Conservation (phyloP, 345 rosid genomes). For the Lenwebbia sp. region DNA sequence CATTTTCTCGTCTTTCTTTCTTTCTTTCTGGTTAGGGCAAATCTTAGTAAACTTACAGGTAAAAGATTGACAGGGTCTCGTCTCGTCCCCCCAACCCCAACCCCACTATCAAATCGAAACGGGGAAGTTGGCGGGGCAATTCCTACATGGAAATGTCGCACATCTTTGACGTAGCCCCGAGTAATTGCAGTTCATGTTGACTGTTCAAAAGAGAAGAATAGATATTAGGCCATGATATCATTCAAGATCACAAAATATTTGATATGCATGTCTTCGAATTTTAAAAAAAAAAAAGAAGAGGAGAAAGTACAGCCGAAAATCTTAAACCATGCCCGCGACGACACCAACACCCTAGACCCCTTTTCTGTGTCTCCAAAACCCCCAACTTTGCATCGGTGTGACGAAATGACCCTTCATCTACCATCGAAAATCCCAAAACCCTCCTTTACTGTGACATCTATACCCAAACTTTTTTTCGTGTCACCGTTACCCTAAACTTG, state of each 20-base stretch:
- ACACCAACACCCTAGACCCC: too few species aligned
- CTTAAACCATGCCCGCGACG: too few species aligned
- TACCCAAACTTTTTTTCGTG: neutral
- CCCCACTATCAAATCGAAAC: neutral
- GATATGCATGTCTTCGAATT: neutral
- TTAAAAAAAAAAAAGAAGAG: too few species aligned
- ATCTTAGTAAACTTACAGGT: neutral
- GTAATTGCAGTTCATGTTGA: neutral
- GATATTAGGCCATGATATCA: neutral
- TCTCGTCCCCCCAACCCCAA: neutral
- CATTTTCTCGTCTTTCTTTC: neutral
- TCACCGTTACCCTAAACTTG: fast-evolving
- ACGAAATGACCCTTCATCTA: neutral
- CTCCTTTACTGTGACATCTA: neutral
- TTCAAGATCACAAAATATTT: neutral
- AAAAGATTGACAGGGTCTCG: neutral
- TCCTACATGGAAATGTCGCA: neutral
- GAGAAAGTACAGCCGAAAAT: too few species aligned
- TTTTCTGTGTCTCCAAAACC: neutral
- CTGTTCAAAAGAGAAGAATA: too few species aligned
- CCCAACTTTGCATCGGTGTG: neutral
- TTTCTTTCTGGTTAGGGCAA: neutral
- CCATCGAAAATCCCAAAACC: neutral
- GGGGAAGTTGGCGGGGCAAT: neutral
- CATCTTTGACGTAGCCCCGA: neutral